Evolutionary conservation across 495 filamentous ascomycete species (phyloP).

Genomic region (Aspergillus mulundensis): DNA sequence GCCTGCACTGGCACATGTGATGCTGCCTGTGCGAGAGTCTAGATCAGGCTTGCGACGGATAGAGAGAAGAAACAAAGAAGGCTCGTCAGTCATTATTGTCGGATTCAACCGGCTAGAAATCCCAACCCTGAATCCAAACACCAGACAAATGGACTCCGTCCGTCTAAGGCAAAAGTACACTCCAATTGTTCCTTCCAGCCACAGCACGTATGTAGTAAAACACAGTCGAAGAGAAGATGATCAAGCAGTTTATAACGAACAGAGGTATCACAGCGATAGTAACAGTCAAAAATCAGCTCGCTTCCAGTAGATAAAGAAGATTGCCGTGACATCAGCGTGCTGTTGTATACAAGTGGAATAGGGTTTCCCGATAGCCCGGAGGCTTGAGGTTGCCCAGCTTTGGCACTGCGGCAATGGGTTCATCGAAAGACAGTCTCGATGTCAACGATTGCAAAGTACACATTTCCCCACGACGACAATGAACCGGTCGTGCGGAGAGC

Average conservation of each 20-base stretch:
- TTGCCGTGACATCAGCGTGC: background rate
- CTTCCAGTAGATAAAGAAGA: background rate
- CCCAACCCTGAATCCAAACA: background rate
- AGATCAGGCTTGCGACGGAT: conserved; percentile 3
- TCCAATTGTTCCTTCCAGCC: background rate
- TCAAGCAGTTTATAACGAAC: background rate
- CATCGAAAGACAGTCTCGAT: conserved; percentile 3
- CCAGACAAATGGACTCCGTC: background rate
- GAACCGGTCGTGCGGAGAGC: conserved; percentile 70
- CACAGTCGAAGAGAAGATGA: background rate
- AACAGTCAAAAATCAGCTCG: background rate
- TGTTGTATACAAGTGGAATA: background rate
- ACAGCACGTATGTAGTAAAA: background rate
- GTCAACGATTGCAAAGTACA: conserved; percentile 44
- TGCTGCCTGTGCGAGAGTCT: conserved; percentile 8
- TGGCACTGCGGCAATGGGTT: background rate
- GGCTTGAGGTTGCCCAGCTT: background rate
- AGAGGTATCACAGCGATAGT: background rate
- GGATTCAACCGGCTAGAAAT: background rate
- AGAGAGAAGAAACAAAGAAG: background rate
- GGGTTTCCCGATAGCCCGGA: background rate
- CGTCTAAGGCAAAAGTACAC: background rate
- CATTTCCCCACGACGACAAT: conserved; percentile 67
- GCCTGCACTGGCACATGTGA: conserved; percentile 13
- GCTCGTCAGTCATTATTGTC: background rate